Base-by-base conservation (phyloP, 2,329 filamentous ascomycete genomes). In the Polychaeton citri region DNA sequence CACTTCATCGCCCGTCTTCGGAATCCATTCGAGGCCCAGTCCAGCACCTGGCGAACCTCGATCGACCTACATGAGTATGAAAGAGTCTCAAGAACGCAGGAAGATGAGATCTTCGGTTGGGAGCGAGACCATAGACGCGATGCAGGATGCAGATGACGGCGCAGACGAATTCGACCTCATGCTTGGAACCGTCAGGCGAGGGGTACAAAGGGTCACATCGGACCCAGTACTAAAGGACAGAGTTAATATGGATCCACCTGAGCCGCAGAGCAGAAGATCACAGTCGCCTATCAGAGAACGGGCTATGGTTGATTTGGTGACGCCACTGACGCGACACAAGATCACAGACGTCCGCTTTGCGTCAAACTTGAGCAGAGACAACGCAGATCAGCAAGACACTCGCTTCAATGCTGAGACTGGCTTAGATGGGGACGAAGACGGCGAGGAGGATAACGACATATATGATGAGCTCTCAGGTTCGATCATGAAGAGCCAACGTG, bases 31-130 rank as follows among this genome's bases (percentile, higher is more conserved):
- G 12, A 38, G 44, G 28, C 43, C 44, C 1, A 19, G 36, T 13
- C 38, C 45, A 7, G 38, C 40, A 9, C 34, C 38, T 8, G 40
- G 41, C 8, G 61, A 64, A 36, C 63, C 63, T 6, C 48, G 61
- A 38, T 50, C 58, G n/a, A 54, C 53, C 21, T 65, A 66, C 35
- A 54, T 56, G 21, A 60, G 60, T 19, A 63, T 64, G 57, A 54
- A 59, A 35, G 58, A 65, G 41, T 64, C 62, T 20, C 63, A 66
- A 33, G 60, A 64, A 37, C 48, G 47, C 26, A 51, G 60, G 10
- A n/a, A n/a, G n/a, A n/a, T n/a, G n/a, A n/a, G n/a, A n/a, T n/a
- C n/a, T n/a, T n/a, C n/a, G n/a, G n/a, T n/a, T n/a, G n/a, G n/a
- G n/a, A n/a, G n/a, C n/a, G n/a, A n/a, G n/a, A n/a, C n/a, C n/a